Evolutionary conservation across 768 basidiomycete species (phyloP).

Genomic region (Boletus patriciae): DNA sequence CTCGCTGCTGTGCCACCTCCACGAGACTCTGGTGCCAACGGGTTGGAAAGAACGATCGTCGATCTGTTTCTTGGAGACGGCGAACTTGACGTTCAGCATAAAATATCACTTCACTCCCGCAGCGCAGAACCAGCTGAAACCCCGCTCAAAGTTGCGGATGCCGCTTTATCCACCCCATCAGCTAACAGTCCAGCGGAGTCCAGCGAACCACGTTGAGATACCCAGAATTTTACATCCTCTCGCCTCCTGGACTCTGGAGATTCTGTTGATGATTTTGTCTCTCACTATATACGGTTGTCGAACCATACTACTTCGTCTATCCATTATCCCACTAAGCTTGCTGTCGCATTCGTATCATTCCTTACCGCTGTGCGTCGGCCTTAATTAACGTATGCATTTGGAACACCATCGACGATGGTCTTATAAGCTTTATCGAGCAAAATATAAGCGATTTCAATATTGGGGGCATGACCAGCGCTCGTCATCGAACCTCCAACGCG

Average conservation of each 20-base stretch:
- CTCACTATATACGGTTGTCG: conserved; percentile 10
- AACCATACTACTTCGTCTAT: conserved; percentile 17
- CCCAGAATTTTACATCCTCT: not conserved
- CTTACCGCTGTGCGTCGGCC: conserved; percentile 12
- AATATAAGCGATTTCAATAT: not conserved
- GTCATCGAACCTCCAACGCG: conserved; percentile 68
- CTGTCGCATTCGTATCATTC: conserved; percentile 14
- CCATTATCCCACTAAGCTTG: conserved; percentile 12
- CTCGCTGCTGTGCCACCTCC: conserved; percentile 38
- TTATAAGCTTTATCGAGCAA: not conserved
- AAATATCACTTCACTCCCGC: not conserved
- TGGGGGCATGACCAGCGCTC: not conserved
- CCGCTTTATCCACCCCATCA: not conserved
- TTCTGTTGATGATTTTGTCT: conserved; percentile 1
- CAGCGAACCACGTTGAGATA: conserved; percentile 19
- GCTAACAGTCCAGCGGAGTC: not conserved
- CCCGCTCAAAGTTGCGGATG: not conserved
- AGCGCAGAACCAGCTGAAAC: conserved; percentile 2
- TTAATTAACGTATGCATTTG: conserved; percentile 19
- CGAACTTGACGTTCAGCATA: conserved; percentile 1
- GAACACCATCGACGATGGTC: not conserved
- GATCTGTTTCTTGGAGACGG: conserved; percentile 43
- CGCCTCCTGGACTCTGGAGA: conserved; percentile 11
- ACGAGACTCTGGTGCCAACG: conserved; percentile 27
- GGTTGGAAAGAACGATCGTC: conserved; percentile 51